A percentile compares a stretch with the other conserved stretches of the same genome.
phyloP scores from a whole-genome alignment of 768 basidiomycete species.

The Amanita exitialis region DNA sequence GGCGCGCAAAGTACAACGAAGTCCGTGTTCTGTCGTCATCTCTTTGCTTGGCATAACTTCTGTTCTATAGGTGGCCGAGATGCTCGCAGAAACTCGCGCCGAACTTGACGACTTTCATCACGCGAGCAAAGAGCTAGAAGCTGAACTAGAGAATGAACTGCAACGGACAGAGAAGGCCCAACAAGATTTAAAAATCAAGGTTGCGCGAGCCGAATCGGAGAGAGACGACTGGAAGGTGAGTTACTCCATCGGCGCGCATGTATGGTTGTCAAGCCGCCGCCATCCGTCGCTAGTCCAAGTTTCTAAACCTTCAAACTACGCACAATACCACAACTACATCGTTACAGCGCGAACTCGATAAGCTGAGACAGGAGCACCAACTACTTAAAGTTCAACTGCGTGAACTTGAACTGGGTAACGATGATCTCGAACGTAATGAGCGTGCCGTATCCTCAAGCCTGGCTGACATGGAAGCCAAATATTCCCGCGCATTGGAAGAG shows the following conservation, averaged over 20 bases:
- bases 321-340: conserved; percentile 88
- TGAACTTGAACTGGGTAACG: conserved; percentile 95
- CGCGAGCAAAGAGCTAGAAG: conserved; percentile 85
- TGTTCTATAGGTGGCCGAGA: conserved; percentile 50
- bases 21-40: conserved; percentile 16
- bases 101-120: conserved; percentile 85
- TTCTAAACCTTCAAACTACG: conserved; percentile 78
- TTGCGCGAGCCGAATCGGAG: conserved; percentile 59
- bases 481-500: conserved; percentile 87
- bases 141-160: conserved; percentile 87
- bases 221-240: conserved; percentile 91
- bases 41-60: conserved; percentile 3
- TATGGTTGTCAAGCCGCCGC: background rate
- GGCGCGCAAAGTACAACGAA: conserved; percentile 75
- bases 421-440: conserved; percentile 93
- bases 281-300: conserved; percentile 47
- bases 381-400: conserved; percentile 63
- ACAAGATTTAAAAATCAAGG: conserved; percentile 68
- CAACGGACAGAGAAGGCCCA: conserved; percentile 81
- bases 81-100: conserved; percentile 73
- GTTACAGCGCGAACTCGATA: conserved; percentile 86
- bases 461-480: conserved; percentile 79
- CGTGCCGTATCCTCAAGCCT: conserved; percentile 77
- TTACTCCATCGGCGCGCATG: conserved; percentile 6
- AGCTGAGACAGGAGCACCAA: conserved; percentile 66